These are phyloP conservation scores for Boletellus emodensis DNA, from an alignment of 768 basidiomycete genomes.

Conservation along the genomic window DNA sequence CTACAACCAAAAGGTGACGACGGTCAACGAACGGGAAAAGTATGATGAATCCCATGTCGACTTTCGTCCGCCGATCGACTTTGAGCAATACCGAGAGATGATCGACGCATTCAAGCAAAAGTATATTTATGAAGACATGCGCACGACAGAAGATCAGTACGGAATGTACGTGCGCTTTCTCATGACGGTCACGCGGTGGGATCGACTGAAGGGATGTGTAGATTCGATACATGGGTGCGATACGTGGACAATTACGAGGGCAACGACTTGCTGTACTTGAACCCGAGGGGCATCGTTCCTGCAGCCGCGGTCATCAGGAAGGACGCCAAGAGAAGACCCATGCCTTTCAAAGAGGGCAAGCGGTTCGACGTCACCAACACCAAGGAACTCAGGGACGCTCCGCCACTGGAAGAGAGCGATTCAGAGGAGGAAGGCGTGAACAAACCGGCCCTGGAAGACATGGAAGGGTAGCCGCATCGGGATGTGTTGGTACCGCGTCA, in stretches of 20 bases:
- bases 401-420: conserved; percentile 34
- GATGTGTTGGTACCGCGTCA: not conserved
- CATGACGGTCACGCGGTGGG: not conserved
- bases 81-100: conserved; percentile 56
- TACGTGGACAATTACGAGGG: conserved; percentile 73
- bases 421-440: conserved; percentile 42
- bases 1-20: conserved; percentile 60
- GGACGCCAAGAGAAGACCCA: conserved; percentile 46
- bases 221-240: conserved; percentile 84
- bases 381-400: conserved; percentile 28
- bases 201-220: conserved; percentile 24
- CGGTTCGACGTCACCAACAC: conserved; percentile 59
- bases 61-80: conserved; percentile 70
- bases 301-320: conserved; percentile 60
- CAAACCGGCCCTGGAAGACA: conserved; percentile 46
- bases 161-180: conserved; percentile 56
- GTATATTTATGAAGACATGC: conserved; percentile 84
- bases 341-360: conserved; percentile 66
- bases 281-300: conserved; percentile 74
- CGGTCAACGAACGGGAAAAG: conserved; percentile 38
- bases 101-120: conserved; percentile 83
- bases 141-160: conserved; percentile 72
- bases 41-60: conserved; percentile 52
- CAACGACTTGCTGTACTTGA: conserved; percentile 74
- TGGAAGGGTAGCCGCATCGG: conserved; percentile 37